These are phyloP conservation scores for Abrus pulchellus DNA, from an alignment of 306 rosid genomes.

Conservation along the genomic window DNA sequence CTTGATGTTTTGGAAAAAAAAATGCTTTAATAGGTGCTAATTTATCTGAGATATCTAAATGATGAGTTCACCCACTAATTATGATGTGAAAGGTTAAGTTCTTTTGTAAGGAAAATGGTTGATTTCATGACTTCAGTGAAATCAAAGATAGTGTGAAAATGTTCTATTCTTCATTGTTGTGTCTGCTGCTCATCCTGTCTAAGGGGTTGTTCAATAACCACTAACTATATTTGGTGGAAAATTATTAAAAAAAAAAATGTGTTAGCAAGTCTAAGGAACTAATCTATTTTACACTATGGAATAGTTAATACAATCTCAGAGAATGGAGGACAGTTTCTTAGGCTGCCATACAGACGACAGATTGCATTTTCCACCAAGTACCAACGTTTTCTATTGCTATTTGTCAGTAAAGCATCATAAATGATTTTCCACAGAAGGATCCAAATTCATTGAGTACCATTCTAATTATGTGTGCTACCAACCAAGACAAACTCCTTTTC, in stretches of 20 bases:
- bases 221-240: too few relatives aligned
- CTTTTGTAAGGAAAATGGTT: background rate
- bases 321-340: background rate
- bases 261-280: background rate
- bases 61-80: background rate
- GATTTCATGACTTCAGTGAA: background rate
- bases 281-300: background rate
- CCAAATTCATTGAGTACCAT: background rate
- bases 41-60: background rate
- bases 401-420: background rate
- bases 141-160: background rate
- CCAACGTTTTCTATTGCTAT: background rate
- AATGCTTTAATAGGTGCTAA: background rate
- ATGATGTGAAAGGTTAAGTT: background rate
- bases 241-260: too few relatives aligned
- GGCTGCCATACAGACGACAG: background rate
- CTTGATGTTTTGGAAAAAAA: background rate
- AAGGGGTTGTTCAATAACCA: background rate
- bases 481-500: background rate
- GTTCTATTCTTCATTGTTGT: background rate
- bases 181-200: background rate
- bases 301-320: too few relatives aligned
- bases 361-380: background rate
- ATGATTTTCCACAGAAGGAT: background rate
- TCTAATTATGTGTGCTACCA: background rate